Percentiles rank a stretch among this genome's conserved stretches.
These are phyloP conservation scores for Microbotryum violaceum DNA, from an alignment of 1,284 basidiomycete species.

Conservation along the genomic window DNA sequence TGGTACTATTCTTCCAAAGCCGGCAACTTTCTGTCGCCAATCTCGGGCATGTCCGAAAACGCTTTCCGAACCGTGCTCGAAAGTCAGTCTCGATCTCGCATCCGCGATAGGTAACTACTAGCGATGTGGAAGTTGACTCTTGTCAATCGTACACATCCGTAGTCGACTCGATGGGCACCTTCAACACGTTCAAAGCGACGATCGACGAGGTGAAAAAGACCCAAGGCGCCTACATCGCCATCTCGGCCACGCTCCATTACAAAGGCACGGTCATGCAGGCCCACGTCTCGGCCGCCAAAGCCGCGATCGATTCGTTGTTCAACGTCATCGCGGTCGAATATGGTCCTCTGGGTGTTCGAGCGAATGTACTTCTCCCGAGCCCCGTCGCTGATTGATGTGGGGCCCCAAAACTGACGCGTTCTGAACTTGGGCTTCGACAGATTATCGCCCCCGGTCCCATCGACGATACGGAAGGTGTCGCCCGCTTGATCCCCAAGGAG, in stretches of 20 bases:
- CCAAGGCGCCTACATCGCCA: slow-evolving; percentile 79
- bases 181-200: slow-evolving; percentile 89
- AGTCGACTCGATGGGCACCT: slow-evolving; percentile 65
- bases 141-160: background rate
- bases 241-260: slow-evolving; percentile 86
- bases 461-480: slow-evolving; percentile 70
- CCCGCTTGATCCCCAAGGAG: slow-evolving; percentile 54
- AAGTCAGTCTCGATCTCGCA: slow-evolving; percentile 62
- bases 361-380: slow-evolving; percentile 54
- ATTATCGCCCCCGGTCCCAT: slow-evolving; percentile 52
- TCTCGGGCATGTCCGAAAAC: slow-evolving; percentile 53
- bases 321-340: slow-evolving; percentile 80
- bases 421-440: background rate
- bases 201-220: slow-evolving; percentile 60
- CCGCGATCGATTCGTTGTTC: slow-evolving; percentile 81
- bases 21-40: slow-evolving; percentile 40
- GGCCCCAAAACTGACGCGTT: background rate
- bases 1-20: slow-evolving; percentile 16
- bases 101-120: slow-evolving; percentile 34
- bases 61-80: slow-evolving; percentile 89
- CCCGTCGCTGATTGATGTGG: background rate
- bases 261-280: slow-evolving; percentile 80
- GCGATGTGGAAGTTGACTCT: too few relatives aligned
- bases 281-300: slow-evolving; percentile 91
- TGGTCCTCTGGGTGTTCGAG: slow-evolving; percentile 86